Evolutionary conservation across 345 rosid genomes (phyloP), one percentile per base, ranked within the genome.

Genomic region (Salix arbutifolia): DNA sequence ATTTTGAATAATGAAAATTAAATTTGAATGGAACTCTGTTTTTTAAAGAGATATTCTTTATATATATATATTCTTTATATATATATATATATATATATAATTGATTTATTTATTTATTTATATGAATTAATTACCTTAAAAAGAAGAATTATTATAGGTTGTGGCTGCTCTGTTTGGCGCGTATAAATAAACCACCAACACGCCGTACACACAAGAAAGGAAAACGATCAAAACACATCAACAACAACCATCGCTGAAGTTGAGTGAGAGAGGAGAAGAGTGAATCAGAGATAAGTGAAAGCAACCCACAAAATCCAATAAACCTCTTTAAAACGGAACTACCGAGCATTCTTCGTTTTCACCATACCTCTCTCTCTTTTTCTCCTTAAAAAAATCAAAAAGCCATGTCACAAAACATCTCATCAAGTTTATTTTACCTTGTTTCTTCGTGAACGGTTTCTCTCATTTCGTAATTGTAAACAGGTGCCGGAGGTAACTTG

Each of bases 161-260:
- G 80, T 84, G 79, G 71, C 37, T 67, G 48, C 77, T 67, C 67
- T 66, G 76, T 86, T 88, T 89, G 95, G 95, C 91, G 92, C 90
- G 91, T 91, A 83, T 73, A 81, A 84, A 85, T 21, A 53, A 38
- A 83, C 91, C 85, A 86, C 78, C 76, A 81, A 35, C 67, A 73
- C n/a, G n/a, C n/a, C 17, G 25, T 5, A n/a, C 12, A 17, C 53
- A 8, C 50, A 58, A 71, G 70, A 52, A 61, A 69, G 83, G 82
- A 82, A 79, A 84, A n/a, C n/a, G 84, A 87, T 81, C 86, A 85
- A 84, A 75, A 72, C 82, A 85, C 73, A 60, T 82, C 83, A 70
- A 64, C 65, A 62, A 62, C 33, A 48, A 21, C 21, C 0, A 12
- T 26, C 19, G 19, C 37, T 26, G 19, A 14, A 21, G 30, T n/a